These are phyloP conservation scores for Ogataea wickerhamii DNA, from an alignment of 805 yeast genomes.

Conservation along the genomic window DNA sequence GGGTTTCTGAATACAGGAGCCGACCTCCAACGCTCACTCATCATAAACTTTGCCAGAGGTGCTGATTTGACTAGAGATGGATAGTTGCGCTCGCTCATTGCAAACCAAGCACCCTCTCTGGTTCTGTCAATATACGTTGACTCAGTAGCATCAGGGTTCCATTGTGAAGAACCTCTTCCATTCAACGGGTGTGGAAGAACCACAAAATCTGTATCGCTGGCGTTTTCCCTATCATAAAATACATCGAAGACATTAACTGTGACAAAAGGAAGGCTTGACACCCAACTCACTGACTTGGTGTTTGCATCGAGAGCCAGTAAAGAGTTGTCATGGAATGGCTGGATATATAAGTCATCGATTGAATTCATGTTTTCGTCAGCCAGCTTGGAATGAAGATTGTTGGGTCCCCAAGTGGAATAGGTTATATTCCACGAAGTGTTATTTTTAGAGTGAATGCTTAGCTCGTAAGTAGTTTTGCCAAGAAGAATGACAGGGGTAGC, in stretches of 20 bases:
- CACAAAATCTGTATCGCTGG: slow-evolving; percentile 37
- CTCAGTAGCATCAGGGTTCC: slow-evolving; percentile 5
- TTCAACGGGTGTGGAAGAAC: slow-evolving; percentile 68
- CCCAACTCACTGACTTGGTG: slow-evolving; percentile 77
- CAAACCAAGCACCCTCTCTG: slow-evolving; percentile 71
- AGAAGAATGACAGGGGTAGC: slow-evolving; percentile 42
- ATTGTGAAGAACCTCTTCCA: slow-evolving; percentile 5
- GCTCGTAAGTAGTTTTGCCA: slow-evolving; percentile 70
- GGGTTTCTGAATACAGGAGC: slow-evolving; percentile 36
- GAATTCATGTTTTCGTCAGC: slow-evolving; percentile 51
- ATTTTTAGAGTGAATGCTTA: slow-evolving; percentile 71
- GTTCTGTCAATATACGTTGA: slow-evolving; percentile 70
- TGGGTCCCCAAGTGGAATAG: slow-evolving; percentile 89
- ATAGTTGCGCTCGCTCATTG: slow-evolving; percentile 71
- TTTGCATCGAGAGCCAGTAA: slow-evolving; percentile 69
- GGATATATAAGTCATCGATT: slow-evolving; percentile 69
- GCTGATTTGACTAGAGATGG: slow-evolving; percentile 83
- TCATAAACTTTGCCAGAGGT: slow-evolving; percentile 63
- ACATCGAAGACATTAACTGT: slow-evolving; percentile 81
- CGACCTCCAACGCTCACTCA: slow-evolving; percentile 41
- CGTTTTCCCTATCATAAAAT: slow-evolving; percentile 31
- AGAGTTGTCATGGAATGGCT: slow-evolving; percentile 80
- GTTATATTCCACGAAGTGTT: slow-evolving; percentile 81
- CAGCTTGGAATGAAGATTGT: slow-evolving; percentile 63
- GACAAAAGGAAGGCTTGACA: slow-evolving; percentile 64